phyloP scores from a whole-genome alignment of 1,139 yeast genomes.

The Yamadazyma trypodendri region DNA sequence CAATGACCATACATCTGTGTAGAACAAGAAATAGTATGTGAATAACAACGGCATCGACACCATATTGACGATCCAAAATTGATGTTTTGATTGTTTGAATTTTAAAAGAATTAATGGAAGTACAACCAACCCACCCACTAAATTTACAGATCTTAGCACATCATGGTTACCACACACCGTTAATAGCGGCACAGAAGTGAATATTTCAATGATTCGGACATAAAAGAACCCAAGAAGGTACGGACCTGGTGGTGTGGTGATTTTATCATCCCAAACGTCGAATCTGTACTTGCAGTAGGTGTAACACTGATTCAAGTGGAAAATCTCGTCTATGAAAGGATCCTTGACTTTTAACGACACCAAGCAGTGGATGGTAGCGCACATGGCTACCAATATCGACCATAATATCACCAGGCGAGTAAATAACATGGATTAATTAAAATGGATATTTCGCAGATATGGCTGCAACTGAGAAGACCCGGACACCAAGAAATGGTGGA shows the following conservation, averaged over 20 bases:
- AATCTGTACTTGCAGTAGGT: conserved; percentile 63
- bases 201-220: conserved; percentile 27
- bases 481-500: too few species aligned
- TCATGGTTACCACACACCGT: conserved; percentile 37
- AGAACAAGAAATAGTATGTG: conserved; percentile 73
- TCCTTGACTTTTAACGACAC: conserved; percentile 27
- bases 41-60: conserved; percentile 67
- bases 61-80: conserved; percentile 49
- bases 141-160: conserved; percentile 56
- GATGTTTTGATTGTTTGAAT: conserved; percentile 27
- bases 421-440: conserved; percentile 1
- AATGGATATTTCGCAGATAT: not conserved
- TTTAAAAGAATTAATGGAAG: conserved; percentile 38
- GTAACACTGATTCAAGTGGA: conserved; percentile 80
- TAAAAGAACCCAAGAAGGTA: conserved; percentile 62
- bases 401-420: not conserved
- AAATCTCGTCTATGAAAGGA: conserved; percentile 72
- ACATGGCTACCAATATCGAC: conserved; percentile 9
- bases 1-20: conserved; percentile 93
- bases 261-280: conserved; percentile 76
- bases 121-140: conserved; percentile 59
- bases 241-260: conserved; percentile 96
- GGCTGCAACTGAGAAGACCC: conserved; percentile 1
- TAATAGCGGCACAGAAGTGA: conserved; percentile 5
- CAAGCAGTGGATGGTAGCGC: conserved; percentile 16